phyloP scores from a whole-genome alignment of 2,329 filamentous ascomycete species.

The Hymenoscyphus albidus region DNA sequence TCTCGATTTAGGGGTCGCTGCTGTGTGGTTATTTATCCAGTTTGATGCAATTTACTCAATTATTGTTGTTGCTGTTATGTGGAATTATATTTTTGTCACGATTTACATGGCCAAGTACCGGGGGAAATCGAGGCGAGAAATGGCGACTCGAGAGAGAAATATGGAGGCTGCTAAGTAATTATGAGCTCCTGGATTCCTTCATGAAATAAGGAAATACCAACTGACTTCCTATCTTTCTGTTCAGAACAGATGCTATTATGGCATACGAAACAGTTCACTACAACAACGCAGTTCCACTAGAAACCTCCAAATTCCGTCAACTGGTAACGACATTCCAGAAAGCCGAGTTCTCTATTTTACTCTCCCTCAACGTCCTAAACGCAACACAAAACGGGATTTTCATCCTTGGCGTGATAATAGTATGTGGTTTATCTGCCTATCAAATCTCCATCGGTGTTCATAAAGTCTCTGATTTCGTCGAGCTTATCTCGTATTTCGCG shows the following conservation, averaged over 20 bases:
- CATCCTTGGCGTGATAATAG: too few species aligned
- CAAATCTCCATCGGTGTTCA: too few species aligned
- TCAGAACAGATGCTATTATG: constrained; percentile 13
- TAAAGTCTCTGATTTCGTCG: too few species aligned
- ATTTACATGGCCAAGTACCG: constrained; percentile 16
- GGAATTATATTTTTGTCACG: constrained; percentile 15
- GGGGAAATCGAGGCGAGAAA: constrained; percentile 10
- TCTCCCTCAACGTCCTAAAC: too few species aligned
- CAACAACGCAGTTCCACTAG: constrained; percentile 5
- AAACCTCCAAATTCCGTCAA: constrained; percentile 2
- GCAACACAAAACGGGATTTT: too few species aligned
- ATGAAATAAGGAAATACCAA: neutral
- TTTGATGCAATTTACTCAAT: constrained; percentile 17
- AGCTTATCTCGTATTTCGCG: too few species aligned
- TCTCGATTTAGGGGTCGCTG: constrained; percentile 12
- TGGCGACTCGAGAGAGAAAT: constrained; percentile 7
- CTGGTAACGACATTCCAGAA: constrained; percentile 7
- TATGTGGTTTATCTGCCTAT: too few species aligned
- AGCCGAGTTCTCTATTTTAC: neutral
- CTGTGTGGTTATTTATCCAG: constrained; percentile 11
- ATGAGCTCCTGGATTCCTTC: neutral
- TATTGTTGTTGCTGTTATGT: constrained; percentile 15
- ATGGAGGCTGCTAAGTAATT: constrained; percentile 16
- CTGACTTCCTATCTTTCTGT: neutral
- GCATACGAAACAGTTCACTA: constrained; percentile 16